phyloP scores from a whole-genome alignment of 768 basidiomycete species.

The Mycena leptocephala region DNA sequence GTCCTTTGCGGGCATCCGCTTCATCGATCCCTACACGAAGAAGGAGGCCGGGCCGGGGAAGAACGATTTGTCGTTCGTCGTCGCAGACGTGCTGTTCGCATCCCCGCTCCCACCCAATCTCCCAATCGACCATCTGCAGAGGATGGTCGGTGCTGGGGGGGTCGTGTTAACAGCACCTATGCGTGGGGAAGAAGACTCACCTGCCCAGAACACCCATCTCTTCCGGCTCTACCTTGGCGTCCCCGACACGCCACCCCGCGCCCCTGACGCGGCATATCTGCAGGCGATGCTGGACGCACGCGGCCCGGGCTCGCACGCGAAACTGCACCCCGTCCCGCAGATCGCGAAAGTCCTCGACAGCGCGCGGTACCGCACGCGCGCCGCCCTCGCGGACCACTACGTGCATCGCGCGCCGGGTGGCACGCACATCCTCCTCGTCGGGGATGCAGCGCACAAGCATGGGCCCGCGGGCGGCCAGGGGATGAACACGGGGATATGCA shows the following conservation, averaged over 20 bases:
- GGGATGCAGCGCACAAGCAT: slow-evolving; percentile 57
- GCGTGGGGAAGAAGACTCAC: neutral
- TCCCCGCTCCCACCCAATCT: slow-evolving; percentile 10
- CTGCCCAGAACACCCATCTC: neutral
- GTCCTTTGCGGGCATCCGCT: slow-evolving; percentile 36
- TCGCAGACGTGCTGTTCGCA: slow-evolving; percentile 12
- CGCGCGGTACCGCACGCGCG: slow-evolving; percentile 56
- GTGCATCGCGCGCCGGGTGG: slow-evolving; percentile 16
- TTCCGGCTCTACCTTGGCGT: slow-evolving; percentile 30
- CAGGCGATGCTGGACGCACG: slow-evolving; percentile 28
- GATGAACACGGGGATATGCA: slow-evolving; percentile 64
- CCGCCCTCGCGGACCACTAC: slow-evolving; percentile 52
- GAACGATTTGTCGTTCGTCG: slow-evolving; percentile 7
- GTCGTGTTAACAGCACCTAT: slow-evolving; percentile 24
- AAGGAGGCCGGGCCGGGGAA: neutral
- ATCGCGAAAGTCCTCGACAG: slow-evolving; percentile 51
- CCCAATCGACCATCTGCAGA: neutral
- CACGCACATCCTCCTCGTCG: slow-evolving; percentile 44
- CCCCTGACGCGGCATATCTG: slow-evolving; percentile 24
- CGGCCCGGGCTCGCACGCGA: slow-evolving; percentile 23
- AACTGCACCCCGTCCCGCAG: neutral
- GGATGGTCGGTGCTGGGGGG: slow-evolving; percentile 23
- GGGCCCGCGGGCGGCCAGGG: slow-evolving; percentile 61
- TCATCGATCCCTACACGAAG: slow-evolving; percentile 16
- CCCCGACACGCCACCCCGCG: slow-evolving; percentile 6